Evolutionary conservation across 2,329 filamentous ascomycete species (phyloP).

Genomic region (Ophiocordyceps robertsii): DNA sequence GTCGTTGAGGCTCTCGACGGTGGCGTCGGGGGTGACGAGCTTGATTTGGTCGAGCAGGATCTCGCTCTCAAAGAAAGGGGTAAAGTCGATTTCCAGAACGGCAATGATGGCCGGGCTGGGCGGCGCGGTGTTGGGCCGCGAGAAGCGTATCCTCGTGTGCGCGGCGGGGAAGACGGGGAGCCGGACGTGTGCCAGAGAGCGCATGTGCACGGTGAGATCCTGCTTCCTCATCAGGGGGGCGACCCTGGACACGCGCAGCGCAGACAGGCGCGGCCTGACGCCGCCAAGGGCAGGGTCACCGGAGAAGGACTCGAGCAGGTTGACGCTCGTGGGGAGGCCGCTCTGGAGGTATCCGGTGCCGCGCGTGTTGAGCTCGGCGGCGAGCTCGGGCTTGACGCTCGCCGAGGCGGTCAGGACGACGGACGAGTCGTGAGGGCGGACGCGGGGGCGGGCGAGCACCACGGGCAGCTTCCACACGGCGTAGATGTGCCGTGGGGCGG

Average conservation of each 20-base stretch:
- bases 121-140: slow-evolving; percentile 45
- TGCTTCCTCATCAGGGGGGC: slow-evolving; percentile 51
- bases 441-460: slow-evolving; percentile 44
- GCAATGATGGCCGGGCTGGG: slow-evolving; percentile 51
- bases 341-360: slow-evolving; percentile 55
- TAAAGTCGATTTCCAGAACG: slow-evolving; percentile 62
- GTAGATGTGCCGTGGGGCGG: slow-evolving; percentile 28
- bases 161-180: slow-evolving; percentile 55
- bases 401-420: slow-evolving; percentile 52
- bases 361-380: slow-evolving; percentile 12
- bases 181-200: slow-evolving; percentile 47
- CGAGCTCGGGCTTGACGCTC: slow-evolving; percentile 38
- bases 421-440: slow-evolving; percentile 52
- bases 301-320: slow-evolving; percentile 63
- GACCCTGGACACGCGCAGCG: slow-evolving; percentile 61
- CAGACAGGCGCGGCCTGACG: slow-evolving; percentile 54
- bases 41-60: slow-evolving; percentile 47
- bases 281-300: slow-evolving; percentile 50
- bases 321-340: slow-evolving; percentile 55
- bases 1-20: slow-evolving; percentile 42
- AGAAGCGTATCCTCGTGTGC: slow-evolving; percentile 61
- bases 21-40: slow-evolving; percentile 43
- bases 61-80: slow-evolving; percentile 53
- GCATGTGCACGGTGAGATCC: slow-evolving; percentile 49
- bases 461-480: slow-evolving; percentile 48